These are phyloP conservation scores for Mortierella hygrophila DNA, from an alignment of 192 early-diverging fungal genomes.

Conservation along the genomic window DNA sequence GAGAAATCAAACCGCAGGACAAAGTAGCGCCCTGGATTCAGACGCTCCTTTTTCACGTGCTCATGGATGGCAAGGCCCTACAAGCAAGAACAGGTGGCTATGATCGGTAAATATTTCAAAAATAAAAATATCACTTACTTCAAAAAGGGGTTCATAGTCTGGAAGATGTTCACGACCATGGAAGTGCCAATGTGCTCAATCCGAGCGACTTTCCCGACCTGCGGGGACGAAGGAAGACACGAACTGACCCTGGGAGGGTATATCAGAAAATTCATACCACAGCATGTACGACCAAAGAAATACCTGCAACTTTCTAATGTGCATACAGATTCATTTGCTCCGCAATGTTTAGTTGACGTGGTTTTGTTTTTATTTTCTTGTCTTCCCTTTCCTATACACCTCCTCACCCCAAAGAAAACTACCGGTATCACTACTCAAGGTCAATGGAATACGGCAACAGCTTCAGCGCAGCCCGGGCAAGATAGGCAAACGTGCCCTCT, in stretches of 20 bases:
- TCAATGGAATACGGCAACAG: conserved; percentile 58
- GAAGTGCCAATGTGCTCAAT: conserved; percentile 51
- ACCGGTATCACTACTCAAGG: conserved; percentile 15
- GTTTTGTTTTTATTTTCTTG: not conserved
- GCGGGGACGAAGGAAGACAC: conserved; percentile 18
- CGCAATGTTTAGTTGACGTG: not conserved
- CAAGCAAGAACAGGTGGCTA: too few relatives aligned
- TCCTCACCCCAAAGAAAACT: not conserved
- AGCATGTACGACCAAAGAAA: too few relatives aligned
- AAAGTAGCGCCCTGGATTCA: too few relatives aligned
- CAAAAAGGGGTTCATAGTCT: conserved; percentile 42
- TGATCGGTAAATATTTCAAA: too few relatives aligned
- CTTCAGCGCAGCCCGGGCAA: conserved; percentile 63
- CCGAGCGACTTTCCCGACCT: conserved; percentile 51
- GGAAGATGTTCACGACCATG: conserved; percentile 54
- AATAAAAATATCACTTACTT: not conserved
- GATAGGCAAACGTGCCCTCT: conserved; percentile 75
- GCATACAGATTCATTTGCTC: not conserved
- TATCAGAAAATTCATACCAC: too few relatives aligned
- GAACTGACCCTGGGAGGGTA: too few relatives aligned
- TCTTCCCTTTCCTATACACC: not conserved
- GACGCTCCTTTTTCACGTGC: too few relatives aligned
- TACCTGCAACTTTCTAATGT: too few relatives aligned
- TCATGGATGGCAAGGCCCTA: too few relatives aligned
- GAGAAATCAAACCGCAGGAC: too few relatives aligned